Evolutionary conservation across 1,284 basidiomycete species (phyloP).

Genomic region (Singerocomus inundabilis): DNA sequence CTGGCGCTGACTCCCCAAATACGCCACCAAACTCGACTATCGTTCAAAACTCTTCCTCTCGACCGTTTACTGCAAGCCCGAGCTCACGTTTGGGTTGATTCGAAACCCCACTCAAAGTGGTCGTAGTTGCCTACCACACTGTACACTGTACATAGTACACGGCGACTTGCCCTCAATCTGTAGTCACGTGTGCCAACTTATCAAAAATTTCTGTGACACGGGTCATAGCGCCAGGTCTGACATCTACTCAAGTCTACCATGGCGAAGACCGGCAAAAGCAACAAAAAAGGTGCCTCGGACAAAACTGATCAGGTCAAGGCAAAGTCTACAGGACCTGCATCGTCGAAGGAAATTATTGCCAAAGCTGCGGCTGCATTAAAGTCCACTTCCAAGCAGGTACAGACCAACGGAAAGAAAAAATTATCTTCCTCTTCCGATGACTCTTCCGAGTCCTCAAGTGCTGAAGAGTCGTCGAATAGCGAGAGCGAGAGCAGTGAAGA

Average conservation of each 20-base stretch:
- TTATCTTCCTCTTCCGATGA: not conserved
- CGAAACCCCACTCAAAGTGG: too few relatives aligned
- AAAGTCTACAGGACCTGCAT: slow-evolving; percentile 5
- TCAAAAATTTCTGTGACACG: slow-evolving; percentile 25
- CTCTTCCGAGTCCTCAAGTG: slow-evolving; percentile 3
- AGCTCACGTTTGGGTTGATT: too few relatives aligned
- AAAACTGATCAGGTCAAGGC: slow-evolving; percentile 9
- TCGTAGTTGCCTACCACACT: too few relatives aligned
- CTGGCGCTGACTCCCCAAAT: too few relatives aligned
- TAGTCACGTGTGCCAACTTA: slow-evolving; percentile 26
- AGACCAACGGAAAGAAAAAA: not conserved
- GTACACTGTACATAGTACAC: too few relatives aligned
- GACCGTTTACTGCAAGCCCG: too few relatives aligned
- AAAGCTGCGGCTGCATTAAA: slow-evolving; percentile 25
- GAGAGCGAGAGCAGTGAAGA: slow-evolving; percentile 3
- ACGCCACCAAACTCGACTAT: too few relatives aligned
- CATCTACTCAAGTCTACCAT: slow-evolving; percentile 17
- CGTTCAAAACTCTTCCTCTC: too few relatives aligned
- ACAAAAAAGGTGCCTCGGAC: slow-evolving; percentile 21
- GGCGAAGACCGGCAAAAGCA: slow-evolving; percentile 45
- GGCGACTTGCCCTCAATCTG: slow-evolving; percentile 29
- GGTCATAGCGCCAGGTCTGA: not conserved
- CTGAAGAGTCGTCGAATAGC: not conserved
- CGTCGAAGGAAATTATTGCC: slow-evolving; percentile 30
- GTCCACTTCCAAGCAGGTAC: slow-evolving; percentile 1